phyloP scores from a whole-genome alignment of 257 asterid genomes.

The Paraleonurus japonicus region DNA sequence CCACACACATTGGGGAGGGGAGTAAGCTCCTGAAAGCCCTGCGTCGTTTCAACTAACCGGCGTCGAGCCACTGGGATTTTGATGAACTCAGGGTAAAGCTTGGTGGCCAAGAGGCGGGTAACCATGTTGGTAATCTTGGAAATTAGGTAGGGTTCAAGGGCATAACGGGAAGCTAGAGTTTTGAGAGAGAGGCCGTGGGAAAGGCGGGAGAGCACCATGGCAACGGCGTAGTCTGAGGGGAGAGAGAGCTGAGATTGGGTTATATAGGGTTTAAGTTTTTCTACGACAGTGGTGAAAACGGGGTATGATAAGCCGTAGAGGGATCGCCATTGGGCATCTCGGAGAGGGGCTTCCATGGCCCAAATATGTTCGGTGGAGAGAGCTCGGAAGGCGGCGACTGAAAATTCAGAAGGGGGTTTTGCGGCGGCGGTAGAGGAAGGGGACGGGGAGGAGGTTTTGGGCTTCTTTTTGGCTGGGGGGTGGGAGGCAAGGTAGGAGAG shows the following conservation, averaged over 20 bases:
- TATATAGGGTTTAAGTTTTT: constrained; percentile 88
- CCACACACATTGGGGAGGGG: constrained; percentile 84
- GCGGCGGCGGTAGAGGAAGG: constrained; percentile 45
- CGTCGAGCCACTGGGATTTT: constrained; percentile 79
- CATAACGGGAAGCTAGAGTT: constrained; percentile 82
- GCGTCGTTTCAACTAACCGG: constrained; percentile 73
- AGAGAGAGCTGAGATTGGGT: constrained; percentile 92
- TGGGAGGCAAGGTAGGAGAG: constrained; percentile 82
- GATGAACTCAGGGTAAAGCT: constrained; percentile 88
- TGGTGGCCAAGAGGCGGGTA: constrained; percentile 91
- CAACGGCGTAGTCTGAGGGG: constrained; percentile 98
- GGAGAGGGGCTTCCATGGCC: constrained; percentile 95
- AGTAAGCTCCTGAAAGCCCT: constrained; percentile 81
- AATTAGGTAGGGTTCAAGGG: constrained; percentile 89
- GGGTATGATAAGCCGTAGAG: constrained; percentile 92
- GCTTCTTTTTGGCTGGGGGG: constrained; percentile 39
- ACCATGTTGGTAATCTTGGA: constrained; percentile 97
- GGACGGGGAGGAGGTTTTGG: constrained; percentile 36
- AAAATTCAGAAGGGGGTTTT: constrained; percentile 64
- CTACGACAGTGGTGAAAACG: constrained; percentile 90
- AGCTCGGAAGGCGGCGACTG: constrained; percentile 96
- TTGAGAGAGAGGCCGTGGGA: constrained; percentile 74
- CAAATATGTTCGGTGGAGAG: constrained; percentile 95
- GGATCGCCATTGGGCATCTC: constrained; percentile 97
- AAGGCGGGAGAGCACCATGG: constrained; percentile 93